Evolutionary conservation across 2,329 filamentous ascomycete species (phyloP), one percentile per base, ranked within the genome.

Genomic region (Epichloe amarillans): DNA sequence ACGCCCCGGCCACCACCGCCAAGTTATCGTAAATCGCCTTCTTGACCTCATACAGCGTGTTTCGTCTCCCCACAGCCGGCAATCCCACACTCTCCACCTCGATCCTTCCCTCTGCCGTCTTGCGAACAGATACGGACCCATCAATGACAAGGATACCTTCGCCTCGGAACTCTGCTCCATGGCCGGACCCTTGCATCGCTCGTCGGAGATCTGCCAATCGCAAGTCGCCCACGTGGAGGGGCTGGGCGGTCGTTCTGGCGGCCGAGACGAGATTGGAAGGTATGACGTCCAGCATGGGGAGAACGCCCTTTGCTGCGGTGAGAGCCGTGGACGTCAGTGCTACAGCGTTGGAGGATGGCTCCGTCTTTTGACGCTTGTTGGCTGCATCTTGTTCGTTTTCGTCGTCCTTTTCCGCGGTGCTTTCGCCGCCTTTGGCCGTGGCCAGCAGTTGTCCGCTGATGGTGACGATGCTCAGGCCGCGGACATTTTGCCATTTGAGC

Each of bases 61-160:
- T 80, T 47, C 74, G 58, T 53, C 62, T 57, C n/a, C 62, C 62
- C 6, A 57, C 58, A n/a, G 58, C 60, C 23, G 64, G 65, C 56
- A 69, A 49, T 1, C 81, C 85, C 5, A 84, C 80, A 53, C 84
- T 85, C 69, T 95, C 91, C 17, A 95, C 81, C 68, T 94, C 91
- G 60, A 96, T 88, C 58, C 79, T 82, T 0, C 90, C 90, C n/a
- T 84, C 85, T 1, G 82, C 83, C 45, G 84, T 87, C 73, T 98
- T 97, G 53, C 88, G 76, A 44, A 98, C 89, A 4, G 89, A 86
- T 6, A 97, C 90, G 10, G 80, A 79, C 2, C 88, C 86, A 63
- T 97, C 91, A 51, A 98, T 84, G 10, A 98, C 77, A 52, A 98
- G 72, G 8, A 86, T 94, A 54, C 93, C 93, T 67, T 97, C 91